Evolutionary conservation across 2,329 filamentous ascomycete genomes (phyloP).

Genomic region (Penicillium sp.): DNA sequence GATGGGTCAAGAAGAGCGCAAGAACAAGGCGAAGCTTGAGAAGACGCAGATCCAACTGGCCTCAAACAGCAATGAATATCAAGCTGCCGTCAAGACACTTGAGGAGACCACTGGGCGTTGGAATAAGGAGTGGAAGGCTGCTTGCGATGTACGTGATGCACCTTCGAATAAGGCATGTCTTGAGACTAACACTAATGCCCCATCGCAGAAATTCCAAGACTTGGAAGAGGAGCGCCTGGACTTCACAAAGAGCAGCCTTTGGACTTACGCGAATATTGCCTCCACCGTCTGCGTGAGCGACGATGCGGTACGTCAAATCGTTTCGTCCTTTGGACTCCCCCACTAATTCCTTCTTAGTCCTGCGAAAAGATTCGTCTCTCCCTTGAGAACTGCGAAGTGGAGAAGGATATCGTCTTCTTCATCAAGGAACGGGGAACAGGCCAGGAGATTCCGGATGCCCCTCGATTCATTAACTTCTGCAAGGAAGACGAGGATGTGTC

Average conservation of each 20-base stretch:
- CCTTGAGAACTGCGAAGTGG: conserved; percentile 93
- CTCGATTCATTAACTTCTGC: conserved; percentile 98
- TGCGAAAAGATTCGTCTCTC: conserved; percentile 96
- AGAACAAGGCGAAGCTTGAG: conserved; percentile 98
- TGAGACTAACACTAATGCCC: conserved; percentile 31
- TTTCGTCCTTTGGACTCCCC: neutral
- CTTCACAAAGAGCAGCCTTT: conserved; percentile 96
- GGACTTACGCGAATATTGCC: conserved; percentile 96
- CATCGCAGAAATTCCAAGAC: conserved; percentile 87
- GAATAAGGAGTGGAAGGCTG: conserved; percentile 98
- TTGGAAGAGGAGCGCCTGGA: conserved; percentile 96
- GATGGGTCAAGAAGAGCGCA: conserved; percentile 98
- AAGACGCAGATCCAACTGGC: conserved; percentile 98
- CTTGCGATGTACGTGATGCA: conserved; percentile 70
- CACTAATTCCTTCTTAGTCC: conserved; percentile 56
- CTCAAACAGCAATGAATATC: conserved; percentile 89
- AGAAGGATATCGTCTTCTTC: conserved; percentile 89
- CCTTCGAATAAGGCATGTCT: neutral
- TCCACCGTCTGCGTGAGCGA: conserved; percentile 98
- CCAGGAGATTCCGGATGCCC: conserved; percentile 95
- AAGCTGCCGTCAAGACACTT: conserved; percentile 86
- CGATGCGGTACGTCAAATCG: conserved; percentile 66
- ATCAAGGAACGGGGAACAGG: conserved; percentile 90
- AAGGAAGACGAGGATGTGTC: conserved; percentile 84
- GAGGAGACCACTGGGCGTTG: conserved; percentile 94